These are phyloP conservation scores for Microbotryomycetes sp. DNA, from an alignment of 1,284 basidiomycete genomes.

Conservation along the genomic window DNA sequence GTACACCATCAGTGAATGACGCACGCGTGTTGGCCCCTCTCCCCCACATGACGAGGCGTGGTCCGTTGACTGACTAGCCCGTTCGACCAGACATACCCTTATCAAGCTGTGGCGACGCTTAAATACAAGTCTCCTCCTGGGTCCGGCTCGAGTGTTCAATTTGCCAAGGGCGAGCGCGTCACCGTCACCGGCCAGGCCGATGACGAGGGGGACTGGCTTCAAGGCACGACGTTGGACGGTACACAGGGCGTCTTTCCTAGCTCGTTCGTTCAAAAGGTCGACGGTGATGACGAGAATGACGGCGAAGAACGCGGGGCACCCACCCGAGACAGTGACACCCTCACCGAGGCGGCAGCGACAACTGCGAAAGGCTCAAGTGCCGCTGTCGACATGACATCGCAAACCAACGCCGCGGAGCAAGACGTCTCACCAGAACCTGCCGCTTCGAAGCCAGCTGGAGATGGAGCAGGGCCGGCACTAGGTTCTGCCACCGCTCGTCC, in stretches of 20 bases:
- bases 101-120: conserved; percentile 14
- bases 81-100: conserved; percentile 21
- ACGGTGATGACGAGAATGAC: conserved; percentile 52
- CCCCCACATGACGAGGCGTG: too few relatives aligned
- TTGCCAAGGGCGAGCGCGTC: conserved; percentile 38
- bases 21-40: too few relatives aligned
- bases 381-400: not conserved
- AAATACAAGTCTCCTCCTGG: conserved; percentile 31
- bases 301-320: too few relatives aligned
- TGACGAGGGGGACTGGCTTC: conserved; percentile 41
- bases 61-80: too few relatives aligned
- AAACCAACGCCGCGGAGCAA: conserved; percentile 15
- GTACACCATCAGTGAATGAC: too few relatives aligned
- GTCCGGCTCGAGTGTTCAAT: conserved; percentile 23
- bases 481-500: not conserved
- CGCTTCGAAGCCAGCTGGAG: conserved; percentile 13
- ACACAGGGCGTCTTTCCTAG: conserved; percentile 40
- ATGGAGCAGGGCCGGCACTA: too few relatives aligned
- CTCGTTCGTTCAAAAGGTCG: conserved; percentile 32
- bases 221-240: conserved; percentile 38
- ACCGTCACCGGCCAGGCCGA: conserved; percentile 38
- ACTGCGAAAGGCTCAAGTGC: not conserved
- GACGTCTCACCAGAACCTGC: conserved; percentile 13
- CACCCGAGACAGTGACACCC: too few relatives aligned
- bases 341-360: not conserved